A percentile compares a stretch with the other conserved stretches of the same genome.
phyloP scores from a whole-genome alignment of 1,284 basidiomycete species.

The Cystobasidium slooffiae region DNA sequence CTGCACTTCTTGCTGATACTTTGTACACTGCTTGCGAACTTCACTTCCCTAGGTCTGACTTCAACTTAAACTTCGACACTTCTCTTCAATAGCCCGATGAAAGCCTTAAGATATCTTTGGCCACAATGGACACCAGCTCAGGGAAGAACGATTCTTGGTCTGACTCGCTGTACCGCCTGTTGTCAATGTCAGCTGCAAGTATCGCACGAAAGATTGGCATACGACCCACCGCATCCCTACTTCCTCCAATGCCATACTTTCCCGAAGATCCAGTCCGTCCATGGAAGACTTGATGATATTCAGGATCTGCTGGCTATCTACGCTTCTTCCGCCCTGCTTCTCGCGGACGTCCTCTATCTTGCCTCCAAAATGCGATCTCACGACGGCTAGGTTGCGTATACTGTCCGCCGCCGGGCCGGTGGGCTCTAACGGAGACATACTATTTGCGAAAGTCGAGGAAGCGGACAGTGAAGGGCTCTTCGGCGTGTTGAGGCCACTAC shows the following conservation, averaged over 20 bases:
- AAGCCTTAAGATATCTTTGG: constrained; percentile 25
- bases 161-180: constrained; percentile 30
- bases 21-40: no score
- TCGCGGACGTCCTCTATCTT: constrained; percentile 44
- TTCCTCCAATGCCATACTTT: constrained; percentile 52
- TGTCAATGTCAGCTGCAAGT: neutral
- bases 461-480: constrained; percentile 9
- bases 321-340: constrained; percentile 20
- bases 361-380: constrained; percentile 47
- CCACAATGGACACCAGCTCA: constrained; percentile 29
- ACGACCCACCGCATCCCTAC: constrained; percentile 40
- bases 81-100: neutral
- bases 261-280: constrained; percentile 50
- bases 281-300: constrained; percentile 48
- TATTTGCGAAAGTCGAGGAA: constrained; percentile 22
- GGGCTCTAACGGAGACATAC: constrained; percentile 5
- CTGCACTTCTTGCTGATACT: no score
- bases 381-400: constrained; percentile 50
- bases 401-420: constrained; percentile 49
- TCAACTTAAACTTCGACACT: neutral
- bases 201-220: neutral
- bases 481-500: constrained; percentile 15
- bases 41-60: no score
- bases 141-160: constrained; percentile 31
- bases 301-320: constrained; percentile 51